phyloP scores from a whole-genome alignment of 805 yeast genomes.

The Ogataea salicorniae region DNA sequence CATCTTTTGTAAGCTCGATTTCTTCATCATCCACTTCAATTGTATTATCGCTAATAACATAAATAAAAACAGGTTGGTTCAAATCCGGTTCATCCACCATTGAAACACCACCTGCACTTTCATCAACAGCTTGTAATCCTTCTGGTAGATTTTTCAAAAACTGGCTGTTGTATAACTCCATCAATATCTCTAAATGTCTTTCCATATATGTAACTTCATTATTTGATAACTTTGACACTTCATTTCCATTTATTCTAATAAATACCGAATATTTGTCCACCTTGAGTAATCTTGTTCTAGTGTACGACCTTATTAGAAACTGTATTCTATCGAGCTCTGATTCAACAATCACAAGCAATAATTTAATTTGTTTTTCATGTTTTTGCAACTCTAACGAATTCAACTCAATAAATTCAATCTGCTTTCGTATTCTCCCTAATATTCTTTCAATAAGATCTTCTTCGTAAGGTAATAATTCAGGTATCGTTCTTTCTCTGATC shows the following conservation, averaged over 20 bases:
- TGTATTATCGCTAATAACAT: slow-evolving; percentile 38
- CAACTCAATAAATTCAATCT: slow-evolving; percentile 70
- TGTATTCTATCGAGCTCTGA: slow-evolving; percentile 86
- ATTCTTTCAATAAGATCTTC: slow-evolving; percentile 52
- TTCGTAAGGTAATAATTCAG: slow-evolving; percentile 79
- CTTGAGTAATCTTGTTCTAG: slow-evolving; percentile 71
- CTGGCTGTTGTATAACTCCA: slow-evolving; percentile 60
- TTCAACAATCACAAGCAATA: slow-evolving; percentile 80
- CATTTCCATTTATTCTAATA: slow-evolving; percentile 42
- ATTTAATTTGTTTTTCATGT: slow-evolving; percentile 60
- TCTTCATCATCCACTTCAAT: slow-evolving; percentile 47
- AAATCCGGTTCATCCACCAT: slow-evolving; percentile 82
- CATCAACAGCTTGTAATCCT: slow-evolving; percentile 69
- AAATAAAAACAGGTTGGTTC: slow-evolving; percentile 71
- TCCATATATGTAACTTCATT: slow-evolving; percentile 66
- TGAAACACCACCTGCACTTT: slow-evolving; percentile 55
- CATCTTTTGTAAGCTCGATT: slow-evolving; percentile 53
- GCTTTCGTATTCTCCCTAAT: slow-evolving; percentile 54
- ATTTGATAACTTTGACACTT: slow-evolving; percentile 41
- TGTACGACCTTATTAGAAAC: slow-evolving; percentile 73
- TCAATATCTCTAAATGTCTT: slow-evolving; percentile 58
- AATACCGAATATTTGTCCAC: slow-evolving; percentile 65
- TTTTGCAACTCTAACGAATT: slow-evolving; percentile 74
- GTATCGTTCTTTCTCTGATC: slow-evolving; percentile 82
- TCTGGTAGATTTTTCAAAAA: slow-evolving; percentile 67